Base-by-base conservation (phyloP, 306 rosid genomes). In the Mimosa pudica region DNA sequence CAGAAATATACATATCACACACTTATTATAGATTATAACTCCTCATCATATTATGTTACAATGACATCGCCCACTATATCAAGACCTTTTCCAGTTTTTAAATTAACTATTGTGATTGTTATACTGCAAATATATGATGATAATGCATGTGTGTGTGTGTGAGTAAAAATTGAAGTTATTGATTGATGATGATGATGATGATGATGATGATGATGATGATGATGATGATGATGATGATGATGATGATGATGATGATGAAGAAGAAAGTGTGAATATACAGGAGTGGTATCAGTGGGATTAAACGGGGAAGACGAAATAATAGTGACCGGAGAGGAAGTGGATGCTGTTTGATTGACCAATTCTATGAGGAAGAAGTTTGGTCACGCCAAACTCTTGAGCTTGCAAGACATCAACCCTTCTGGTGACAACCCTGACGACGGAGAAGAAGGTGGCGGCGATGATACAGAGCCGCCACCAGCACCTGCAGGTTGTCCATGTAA, bases 241-340 rank as follows among this genome's bases (percentile, higher is more conserved):
- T 24, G 30, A 24, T 24, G 30, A 24, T 24, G 30, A 24, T 51
- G 57, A 51, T 51, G 57, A 13, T 3, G 55, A 51, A 3, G 55
- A 49, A 12, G 55, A 13, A 5, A 38, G 42, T 51, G 57, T 12
- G 14, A 14, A 1, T 12, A 51, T 12, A 3, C 18, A 14, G 57
- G 57, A 14, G 57, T 51, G n/a, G 57, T 12, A 13, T 51, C 57
- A 3, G 57, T 51, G 7, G 57, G 7, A 51, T 14, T 84, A 44
- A 64, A 55, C 14, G 84, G 52, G n/a, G 68, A 62, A 35, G 84
- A 71, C 57, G 54, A 36, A 17, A 17, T 84, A 58, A 81, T 79
- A 16, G 80, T 80, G 44, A 63, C 49, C 0, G 84, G 82, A 70
- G 73, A 75, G 2, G 46, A 14, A 13, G 35, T 75, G 49, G 71